Evolutionary conservation across 495 filamentous ascomycete genomes (phyloP).

Genomic region (Penicillium argentinense): DNA sequence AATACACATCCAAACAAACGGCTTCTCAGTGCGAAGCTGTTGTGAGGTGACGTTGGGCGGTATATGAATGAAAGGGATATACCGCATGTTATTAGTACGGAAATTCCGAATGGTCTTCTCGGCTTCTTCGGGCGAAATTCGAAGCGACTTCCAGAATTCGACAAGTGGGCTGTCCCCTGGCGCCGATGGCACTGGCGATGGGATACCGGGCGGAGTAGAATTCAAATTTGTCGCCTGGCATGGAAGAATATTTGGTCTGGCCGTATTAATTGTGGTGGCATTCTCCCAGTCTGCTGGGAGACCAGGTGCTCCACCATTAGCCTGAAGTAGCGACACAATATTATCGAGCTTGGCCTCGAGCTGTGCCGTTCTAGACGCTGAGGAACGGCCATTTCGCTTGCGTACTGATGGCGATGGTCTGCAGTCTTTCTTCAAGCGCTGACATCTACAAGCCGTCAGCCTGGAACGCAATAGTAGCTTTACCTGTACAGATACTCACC

Average conservation of each 20-base stretch:
- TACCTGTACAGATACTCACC: slow-evolving; percentile 21
- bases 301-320: slow-evolving; percentile 15
- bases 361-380: slow-evolving; percentile 32
- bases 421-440: slow-evolving; percentile 46
- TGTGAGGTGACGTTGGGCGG: slow-evolving; percentile 43
- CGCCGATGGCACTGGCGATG: slow-evolving; percentile 16
- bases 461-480: not conserved
- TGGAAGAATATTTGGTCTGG: not conserved
- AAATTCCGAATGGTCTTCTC: slow-evolving; percentile 41
- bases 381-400: slow-evolving; percentile 30
- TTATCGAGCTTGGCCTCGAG: slow-evolving; percentile 54
- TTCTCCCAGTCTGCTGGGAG: slow-evolving; percentile 17
- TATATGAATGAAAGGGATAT: slow-evolving; percentile 48
- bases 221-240: not conserved
- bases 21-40: slow-evolving; percentile 43
- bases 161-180: slow-evolving; percentile 3
- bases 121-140: slow-evolving; percentile 31
- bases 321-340: slow-evolving; percentile 46
- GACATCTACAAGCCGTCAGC: slow-evolving; percentile 41
- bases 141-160: slow-evolving; percentile 13
- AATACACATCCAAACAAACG: slow-evolving; percentile 56
- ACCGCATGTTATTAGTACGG: slow-evolving; percentile 38
- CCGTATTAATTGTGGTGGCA: not conserved
- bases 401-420: slow-evolving; percentile 32
- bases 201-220: slow-evolving; percentile 2